A percentile compares a stretch with the other conserved stretches of the same genome.
Evolutionary conservation across 331 rosid species (phyloP).

Genomic region (Dryas integrifolia): DNA sequence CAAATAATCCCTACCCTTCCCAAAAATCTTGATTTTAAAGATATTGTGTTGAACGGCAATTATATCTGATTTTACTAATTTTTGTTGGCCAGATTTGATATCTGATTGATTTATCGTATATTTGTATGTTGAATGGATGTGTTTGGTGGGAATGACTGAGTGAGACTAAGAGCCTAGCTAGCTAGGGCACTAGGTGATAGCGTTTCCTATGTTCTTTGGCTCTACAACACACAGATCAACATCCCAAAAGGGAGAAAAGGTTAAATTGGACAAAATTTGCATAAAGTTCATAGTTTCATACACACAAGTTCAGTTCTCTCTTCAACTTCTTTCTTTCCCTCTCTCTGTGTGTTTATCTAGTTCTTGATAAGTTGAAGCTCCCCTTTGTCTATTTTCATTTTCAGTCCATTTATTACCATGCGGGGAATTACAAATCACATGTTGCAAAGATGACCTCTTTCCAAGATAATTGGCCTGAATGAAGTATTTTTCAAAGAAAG

Average conservation of each 20-base stretch:
- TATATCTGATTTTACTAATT: background rate
- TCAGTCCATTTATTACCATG: too few species aligned
- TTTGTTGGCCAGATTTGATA: slow-evolving; percentile 1
- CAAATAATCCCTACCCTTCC: background rate
- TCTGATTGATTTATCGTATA: slow-evolving; percentile 21
- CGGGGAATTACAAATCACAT: too few species aligned
- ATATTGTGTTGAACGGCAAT: background rate
- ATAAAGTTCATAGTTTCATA: too few species aligned
- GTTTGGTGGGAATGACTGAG: slow-evolving; percentile 22
- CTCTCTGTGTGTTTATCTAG: background rate
- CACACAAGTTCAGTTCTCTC: background rate
- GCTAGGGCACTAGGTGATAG: background rate
- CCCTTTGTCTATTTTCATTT: too few species aligned
- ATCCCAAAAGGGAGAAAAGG: background rate
- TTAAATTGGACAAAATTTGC: too few species aligned
- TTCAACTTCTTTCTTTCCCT: background rate
- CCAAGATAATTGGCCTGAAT: background rate
- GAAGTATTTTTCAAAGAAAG: background rate
- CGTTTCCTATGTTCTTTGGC: too few species aligned
- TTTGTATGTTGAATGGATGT: background rate
- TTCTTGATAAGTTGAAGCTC: too few species aligned
- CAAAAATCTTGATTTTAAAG: background rate
- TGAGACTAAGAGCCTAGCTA: background rate
- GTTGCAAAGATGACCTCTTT: background rate
- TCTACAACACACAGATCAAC: too few species aligned